Base-by-base conservation (phyloP, 106 monocot genomes). In the Acorus calamus region DNA sequence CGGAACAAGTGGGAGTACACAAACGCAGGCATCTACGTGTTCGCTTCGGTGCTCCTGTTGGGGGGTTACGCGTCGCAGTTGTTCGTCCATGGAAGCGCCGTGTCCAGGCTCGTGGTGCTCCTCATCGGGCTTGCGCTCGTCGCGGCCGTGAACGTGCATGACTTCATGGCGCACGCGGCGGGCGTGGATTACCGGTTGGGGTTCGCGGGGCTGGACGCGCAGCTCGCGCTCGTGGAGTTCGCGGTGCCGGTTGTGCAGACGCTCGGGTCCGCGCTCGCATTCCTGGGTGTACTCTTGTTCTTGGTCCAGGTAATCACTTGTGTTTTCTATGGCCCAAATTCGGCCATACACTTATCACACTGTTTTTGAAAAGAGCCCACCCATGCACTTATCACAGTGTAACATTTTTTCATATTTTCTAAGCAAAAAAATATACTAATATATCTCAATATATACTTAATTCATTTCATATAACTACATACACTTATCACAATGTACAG, bases 221-320 rank as follows among this genome's bases (percentile, higher is more conserved):
- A 94, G 77, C 72, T 94, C 14, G 81, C 66, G 3, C 74, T 89
- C 8, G 86, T 89, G 4, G 94, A 94, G 77, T 70, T 94, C 49
- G 77, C 79, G 3, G 86, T 77, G 4, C 92, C 88, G 3, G 0
- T 78, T 11, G 70, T 88, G 4, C 43, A 83, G 53, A 52, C 66
- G 7, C 11, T 88, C 3, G 92, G 92, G 3, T 71, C 76, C 44
- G 41, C 56, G 11, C 65, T 77, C 42, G 12, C 42, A 44, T 78
- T 87, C 47, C 7, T 79, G 2, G 94, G 71, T 4, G 11, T 86
- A 51, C 69, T 89, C 44, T 67, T 94, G 48, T 43, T 94, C 47
- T 64, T 81, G 43, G 64, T 86, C 14, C 79, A 89, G 93, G 89
- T 89, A 9, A 55, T 9, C 28, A 28, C 28, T 28, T 28, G 28